Base-by-base conservation (phyloP, 257 asterid species). In the Solanum habrochaites region DNA sequence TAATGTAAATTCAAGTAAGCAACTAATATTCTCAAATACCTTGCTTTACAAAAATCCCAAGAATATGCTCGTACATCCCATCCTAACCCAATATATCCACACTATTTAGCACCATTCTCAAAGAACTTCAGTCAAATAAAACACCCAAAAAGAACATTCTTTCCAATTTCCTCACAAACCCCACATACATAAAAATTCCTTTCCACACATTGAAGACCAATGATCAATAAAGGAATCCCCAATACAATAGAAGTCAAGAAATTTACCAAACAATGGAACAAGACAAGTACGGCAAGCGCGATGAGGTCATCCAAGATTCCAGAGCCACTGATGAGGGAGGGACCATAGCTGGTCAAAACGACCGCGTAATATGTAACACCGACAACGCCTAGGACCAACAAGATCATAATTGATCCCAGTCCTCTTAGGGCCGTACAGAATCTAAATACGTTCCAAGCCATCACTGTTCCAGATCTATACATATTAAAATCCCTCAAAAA, bases 391-490 rank as follows among this genome's bases (percentile, higher is more conserved):
- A 97, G 95, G 75, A 97, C 99, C 90, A 96, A 89, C 11, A 97
- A 89, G 84, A 97, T 95, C 99, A 97, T 97, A 96, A 97, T 95
- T 93, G 99, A 97, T 35, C 99, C 99, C 32, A 97, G 92, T 20
- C 99, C 99, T 86, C 95, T 90, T 86, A 97, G 90, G 35, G 99
- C 99, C 56, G 99, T 95, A 84, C 99, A 97, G 87, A 97, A 97
- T 89, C 91, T 96, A 97, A 97, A 97, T 49, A 97, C 98, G 86
- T 97, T 97, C 99, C 99, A 97, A 70, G 99, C 99, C 99, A 97
- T 97, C 87, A 89, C 95, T 4, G 93, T 93, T 77, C 99, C 99
- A 96, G 99, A 96, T 97, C 99, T 97, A 92, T 96, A 89, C 99
- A 97, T 96, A 92, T 81, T 93, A 86, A 14, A 47, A 47, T 42